phyloP scores from a whole-genome alignment of 2,329 filamentous ascomycete species.

The Sporothrix schenckii region DNA sequence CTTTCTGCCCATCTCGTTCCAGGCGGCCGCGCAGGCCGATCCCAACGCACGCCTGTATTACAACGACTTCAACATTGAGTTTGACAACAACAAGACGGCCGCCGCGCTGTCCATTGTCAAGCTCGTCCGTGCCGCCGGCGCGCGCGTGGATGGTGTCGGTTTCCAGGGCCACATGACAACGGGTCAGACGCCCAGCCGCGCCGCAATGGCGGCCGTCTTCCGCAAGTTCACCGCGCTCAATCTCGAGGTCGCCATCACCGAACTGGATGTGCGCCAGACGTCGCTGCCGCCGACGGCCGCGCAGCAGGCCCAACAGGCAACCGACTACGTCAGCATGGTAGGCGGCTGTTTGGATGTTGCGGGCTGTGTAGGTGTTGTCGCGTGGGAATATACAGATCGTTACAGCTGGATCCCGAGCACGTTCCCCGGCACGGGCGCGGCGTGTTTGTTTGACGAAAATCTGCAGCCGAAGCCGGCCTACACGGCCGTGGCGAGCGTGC shows the following conservation, averaged over 20 bases:
- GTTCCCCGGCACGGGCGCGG: slow-evolving; percentile 48
- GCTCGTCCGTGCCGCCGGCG: slow-evolving; percentile 42
- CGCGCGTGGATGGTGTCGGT: slow-evolving; percentile 57
- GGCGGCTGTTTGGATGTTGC: slow-evolving; percentile 46
- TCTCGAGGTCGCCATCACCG: slow-evolving; percentile 56
- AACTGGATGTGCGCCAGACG: slow-evolving; percentile 54
- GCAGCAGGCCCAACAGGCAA: slow-evolving; percentile 55
- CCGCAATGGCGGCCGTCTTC: slow-evolving; percentile 46
- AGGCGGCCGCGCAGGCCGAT: slow-evolving; percentile 49
- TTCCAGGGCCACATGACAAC: slow-evolving; percentile 56
- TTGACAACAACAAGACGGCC: slow-evolving; percentile 42
- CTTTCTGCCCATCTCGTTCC: slow-evolving; percentile 55
- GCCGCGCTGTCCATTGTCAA: slow-evolving; percentile 43
- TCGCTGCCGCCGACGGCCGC: slow-evolving; percentile 50
- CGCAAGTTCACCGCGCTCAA: slow-evolving; percentile 47
- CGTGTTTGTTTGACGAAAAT: slow-evolving; percentile 46
- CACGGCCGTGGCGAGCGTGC: slow-evolving; percentile 42
- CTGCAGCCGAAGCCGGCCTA: slow-evolving; percentile 49
- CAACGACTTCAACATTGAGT: slow-evolving; percentile 58
- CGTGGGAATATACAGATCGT: slow-evolving; percentile 50
- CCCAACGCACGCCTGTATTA: slow-evolving; percentile 54
- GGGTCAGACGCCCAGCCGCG: slow-evolving; percentile 47
- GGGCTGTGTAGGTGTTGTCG: slow-evolving; percentile 49
- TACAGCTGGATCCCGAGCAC: slow-evolving; percentile 43
- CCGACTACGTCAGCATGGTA: slow-evolving; percentile 50